These are phyloP conservation scores for Phanerochaete sordida DNA, from an alignment of 768 basidiomycete genomes.

Conservation along the genomic window DNA sequence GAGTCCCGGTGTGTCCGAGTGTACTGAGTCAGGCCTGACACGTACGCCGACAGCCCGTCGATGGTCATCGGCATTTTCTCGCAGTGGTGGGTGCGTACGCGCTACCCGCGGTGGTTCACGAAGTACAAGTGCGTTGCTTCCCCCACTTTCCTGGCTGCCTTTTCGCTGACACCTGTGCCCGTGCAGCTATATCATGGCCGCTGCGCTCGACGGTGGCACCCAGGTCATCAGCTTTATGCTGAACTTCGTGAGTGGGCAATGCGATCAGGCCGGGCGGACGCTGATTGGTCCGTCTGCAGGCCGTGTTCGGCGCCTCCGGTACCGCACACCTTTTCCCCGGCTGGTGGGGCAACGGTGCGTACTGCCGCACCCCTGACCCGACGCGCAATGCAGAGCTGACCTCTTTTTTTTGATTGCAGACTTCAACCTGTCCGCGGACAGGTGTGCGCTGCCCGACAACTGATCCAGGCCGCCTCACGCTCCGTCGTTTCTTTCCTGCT, in stretches of 20 bases:
- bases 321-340: slow-evolving; percentile 23
- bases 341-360: slow-evolving; percentile 15
- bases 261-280: not conserved
- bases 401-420: too few species aligned
- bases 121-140: slow-evolving; percentile 28
- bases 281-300: slow-evolving; percentile 2
- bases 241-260: slow-evolving; percentile 21
- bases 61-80: slow-evolving; percentile 45
- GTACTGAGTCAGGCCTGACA: not conserved
- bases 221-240: slow-evolving; percentile 34
- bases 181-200: slow-evolving; percentile 36
- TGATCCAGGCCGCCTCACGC: not conserved
- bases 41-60: slow-evolving; percentile 18
- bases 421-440: slow-evolving; percentile 10
- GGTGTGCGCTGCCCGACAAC: slow-evolving; percentile 8
- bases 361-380: too few species aligned
- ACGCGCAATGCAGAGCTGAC: not conserved
- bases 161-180: not conserved
- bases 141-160: not conserved
- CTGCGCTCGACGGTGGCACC: slow-evolving; percentile 37
- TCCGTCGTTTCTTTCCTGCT: not conserved
- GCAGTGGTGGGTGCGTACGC: slow-evolving; percentile 40
- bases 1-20: not conserved
- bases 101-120: slow-evolving; percentile 36
- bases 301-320: slow-evolving; percentile 27